phyloP scores from a whole-genome alignment of 495 filamentous ascomycete species.

The Cenococcum geophilum region DNA sequence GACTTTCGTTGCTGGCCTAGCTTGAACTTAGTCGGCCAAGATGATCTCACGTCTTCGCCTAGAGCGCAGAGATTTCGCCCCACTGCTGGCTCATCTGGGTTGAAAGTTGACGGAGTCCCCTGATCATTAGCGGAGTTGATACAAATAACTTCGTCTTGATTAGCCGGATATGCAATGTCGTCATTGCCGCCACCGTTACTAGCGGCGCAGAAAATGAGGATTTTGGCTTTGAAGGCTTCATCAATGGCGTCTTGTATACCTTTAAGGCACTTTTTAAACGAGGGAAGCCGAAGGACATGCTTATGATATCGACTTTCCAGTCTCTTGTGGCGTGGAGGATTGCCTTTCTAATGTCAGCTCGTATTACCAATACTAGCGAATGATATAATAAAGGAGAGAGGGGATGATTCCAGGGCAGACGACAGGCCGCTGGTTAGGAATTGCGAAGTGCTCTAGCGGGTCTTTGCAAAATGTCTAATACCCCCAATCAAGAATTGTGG shows the following conservation, averaged over 20 bases:
- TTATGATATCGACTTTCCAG: conserved; percentile 7
- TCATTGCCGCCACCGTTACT: not conserved
- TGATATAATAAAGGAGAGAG: too few species aligned
- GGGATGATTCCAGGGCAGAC: too few species aligned
- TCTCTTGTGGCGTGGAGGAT: not conserved
- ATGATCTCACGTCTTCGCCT: not conserved
- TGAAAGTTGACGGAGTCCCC: not conserved
- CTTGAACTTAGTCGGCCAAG: not conserved
- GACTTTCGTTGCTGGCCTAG: not conserved
- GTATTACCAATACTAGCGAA: too few species aligned
- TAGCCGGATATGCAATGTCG: not conserved
- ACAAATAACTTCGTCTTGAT: not conserved
- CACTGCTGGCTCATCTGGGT: not conserved
- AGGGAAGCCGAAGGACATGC: conserved; percentile 1
- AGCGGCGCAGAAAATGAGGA: conserved; percentile 3
- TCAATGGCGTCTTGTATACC: too few species aligned
- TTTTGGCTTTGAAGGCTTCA: too few species aligned
- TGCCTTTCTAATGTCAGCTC: too few species aligned
- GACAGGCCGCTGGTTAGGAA: too few species aligned
- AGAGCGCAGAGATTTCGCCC: not conserved
- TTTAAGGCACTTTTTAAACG: too few species aligned
- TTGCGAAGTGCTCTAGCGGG: too few species aligned
- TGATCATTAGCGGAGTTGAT: not conserved
- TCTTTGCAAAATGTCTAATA: too few species aligned
- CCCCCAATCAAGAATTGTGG: too few species aligned